Base-by-base conservation (phyloP, 805 yeast species). In the Candida sithepensis region DNA sequence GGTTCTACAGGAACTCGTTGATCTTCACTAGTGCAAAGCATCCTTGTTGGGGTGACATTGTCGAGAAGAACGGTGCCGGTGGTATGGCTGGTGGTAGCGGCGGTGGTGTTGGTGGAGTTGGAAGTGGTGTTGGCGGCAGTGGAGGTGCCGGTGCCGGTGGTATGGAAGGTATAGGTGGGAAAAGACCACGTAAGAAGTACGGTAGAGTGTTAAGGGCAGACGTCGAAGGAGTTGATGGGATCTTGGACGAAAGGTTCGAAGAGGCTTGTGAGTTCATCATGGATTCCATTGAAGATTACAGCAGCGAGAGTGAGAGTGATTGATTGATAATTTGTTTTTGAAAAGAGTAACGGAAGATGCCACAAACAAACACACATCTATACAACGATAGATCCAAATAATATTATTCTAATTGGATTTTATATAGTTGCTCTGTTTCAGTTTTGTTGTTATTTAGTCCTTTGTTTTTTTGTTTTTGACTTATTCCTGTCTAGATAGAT, bases 1-100 rank as follows among this genome's bases (percentile, higher is more conserved):
- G 97, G 97, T 94, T 82, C 66, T 90, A 82, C 69, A 82, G 83
- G 53, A 85, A 88, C 58, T 88, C 97, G 2, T 76, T 92, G 23
- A 79, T 92, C 0, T 91, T 90, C 66, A 81, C 97, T 3, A 75
- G 88, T 43, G 69, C 74, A 45, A 76, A 75, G 49, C 95, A 94
- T 64, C 73, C 85, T 5, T 85, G 94, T 54, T 92, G 97, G 97
- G 84, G 82, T 23, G 66, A 59, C 32, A 59, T 55, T 24, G 62
- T 55, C 23, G 63, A 61, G 23, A 60, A 59, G 18, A 69, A 70
- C 16, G 40, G 32, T 37, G 37, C 16, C 4, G 32, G 16, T n/a
- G n/a, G n/a, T n/a, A n/a, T n/a, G n/a, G n/a, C n/a, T n/a, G n/a
- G n/a, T n/a, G n/a, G n/a, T n/a, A n/a, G n/a, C n/a, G n/a, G n/a